These are phyloP conservation scores for Elsinoe necatrix DNA, from an alignment of 2,329 filamentous ascomycete species.

Conservation along the genomic window DNA sequence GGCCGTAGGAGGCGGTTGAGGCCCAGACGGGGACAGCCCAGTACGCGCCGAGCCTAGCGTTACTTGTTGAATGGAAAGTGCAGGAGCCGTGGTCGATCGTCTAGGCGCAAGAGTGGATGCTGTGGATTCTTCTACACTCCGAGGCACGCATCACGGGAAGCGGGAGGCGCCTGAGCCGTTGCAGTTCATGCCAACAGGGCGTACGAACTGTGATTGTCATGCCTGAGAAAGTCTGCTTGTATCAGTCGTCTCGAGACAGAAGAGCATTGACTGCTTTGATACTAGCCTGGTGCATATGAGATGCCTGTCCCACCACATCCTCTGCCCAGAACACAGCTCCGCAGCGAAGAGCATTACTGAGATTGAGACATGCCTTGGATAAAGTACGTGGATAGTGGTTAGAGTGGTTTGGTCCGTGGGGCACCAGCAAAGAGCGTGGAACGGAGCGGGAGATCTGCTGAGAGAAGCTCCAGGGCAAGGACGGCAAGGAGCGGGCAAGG, in stretches of 20 bases:
- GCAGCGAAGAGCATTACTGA: neutral
- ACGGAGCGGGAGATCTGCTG: conserved; percentile 5
- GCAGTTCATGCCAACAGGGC: neutral
- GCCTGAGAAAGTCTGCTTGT: neutral
- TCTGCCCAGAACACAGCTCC: conserved; percentile 2
- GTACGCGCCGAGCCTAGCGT: conserved; percentile 12
- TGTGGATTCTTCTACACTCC: neutral
- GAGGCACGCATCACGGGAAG: conserved; percentile 1
- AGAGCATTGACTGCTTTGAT: neutral
- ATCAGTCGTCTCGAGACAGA: neutral
- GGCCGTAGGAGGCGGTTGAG: neutral
- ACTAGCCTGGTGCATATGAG: neutral
- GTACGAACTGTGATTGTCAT: neutral
- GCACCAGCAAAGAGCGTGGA: neutral
- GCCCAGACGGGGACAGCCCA: conserved; percentile 3
- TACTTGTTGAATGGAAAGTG: neutral
- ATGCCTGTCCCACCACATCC: neutral
- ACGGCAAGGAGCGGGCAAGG: conserved; percentile 2
- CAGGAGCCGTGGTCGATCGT: conserved; percentile 5
- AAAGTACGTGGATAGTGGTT: conserved; percentile 5
- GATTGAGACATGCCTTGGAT: neutral
- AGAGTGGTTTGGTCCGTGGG: conserved; percentile 6
- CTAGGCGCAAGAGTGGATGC: neutral
- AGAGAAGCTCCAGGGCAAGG: neutral
- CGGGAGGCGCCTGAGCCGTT: conserved; percentile 9